Base-by-base conservation (phyloP, 768 basidiomycete genomes). In the Russula compacta region DNA sequence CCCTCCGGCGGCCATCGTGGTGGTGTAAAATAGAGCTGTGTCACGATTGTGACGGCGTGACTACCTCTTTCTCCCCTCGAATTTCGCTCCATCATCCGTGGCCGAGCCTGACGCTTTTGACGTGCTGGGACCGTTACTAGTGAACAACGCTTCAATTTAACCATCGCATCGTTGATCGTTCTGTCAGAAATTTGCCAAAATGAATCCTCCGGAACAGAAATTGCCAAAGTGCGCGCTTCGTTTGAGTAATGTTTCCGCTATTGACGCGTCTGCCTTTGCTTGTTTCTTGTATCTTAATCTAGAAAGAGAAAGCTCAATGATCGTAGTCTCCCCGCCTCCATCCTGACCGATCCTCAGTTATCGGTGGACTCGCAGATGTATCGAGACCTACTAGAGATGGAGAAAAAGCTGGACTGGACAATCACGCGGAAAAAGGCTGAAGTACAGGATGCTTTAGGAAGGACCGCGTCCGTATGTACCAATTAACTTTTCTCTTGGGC, bases 371-470 rank as follows among this genome's bases (percentile, higher is more conserved):
- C 91, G 24, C 78, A 76, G 60, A 90, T 95, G 82, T 97, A 95
- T 73, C 83, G 86, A 61, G 85, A 90, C 67, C 76, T 97, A 43
- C 72, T 94, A 32, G 86, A 89, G 65, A 91, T 91, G 84, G 94
- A 97, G 71, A 81, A 89, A 60, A 90, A 87, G 70, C 76, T 98
- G 15, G 94, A 98, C 72, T 97, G 95, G 95, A 95, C 92, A 4
- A 87, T 95, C 79, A 85, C 84, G 70, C 79, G 95, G 70, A 95
- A 95, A 74, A 84, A 81, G 67, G 87, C 87, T 10, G 94, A 98
- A 70, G 85, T 98, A 36, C 89, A 93, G 69, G 94, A 98, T 69
- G 84, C 92, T n/a, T 70, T 95, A 49, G 81, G 81, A 21, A 80
- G 86, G 60, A 84, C 81, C 38, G 83, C 87, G 19, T 82, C 84